These are phyloP conservation scores for Clarireedia sp. DNA, from an alignment of 2,329 filamentous ascomycete genomes.

Conservation along the genomic window DNA sequence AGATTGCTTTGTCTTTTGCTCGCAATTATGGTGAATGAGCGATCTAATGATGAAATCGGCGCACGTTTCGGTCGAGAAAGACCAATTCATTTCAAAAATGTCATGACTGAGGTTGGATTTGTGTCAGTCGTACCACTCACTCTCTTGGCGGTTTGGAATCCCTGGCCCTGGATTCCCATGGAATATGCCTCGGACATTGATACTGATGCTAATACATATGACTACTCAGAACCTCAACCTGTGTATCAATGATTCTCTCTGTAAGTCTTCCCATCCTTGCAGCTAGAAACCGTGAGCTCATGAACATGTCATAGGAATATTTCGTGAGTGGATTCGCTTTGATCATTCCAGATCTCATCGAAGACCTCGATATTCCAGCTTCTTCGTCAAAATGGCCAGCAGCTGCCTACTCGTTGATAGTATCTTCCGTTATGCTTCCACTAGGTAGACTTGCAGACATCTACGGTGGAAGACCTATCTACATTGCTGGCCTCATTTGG, in stretches of 20 bases:
- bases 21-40: too few species aligned
- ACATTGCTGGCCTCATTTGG: conserved; percentile 51
- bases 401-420: conserved; percentile 48
- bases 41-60: too few species aligned
- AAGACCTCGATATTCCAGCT: conserved; percentile 53
- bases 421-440: conserved; percentile 48
- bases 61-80: conserved; percentile 7
- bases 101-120: conserved; percentile 9
- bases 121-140: neutral
- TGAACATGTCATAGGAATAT: conserved; percentile 38
- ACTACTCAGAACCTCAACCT: conserved; percentile 3
- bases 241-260: conserved; percentile 6
- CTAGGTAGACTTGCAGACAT: conserved; percentile 52
- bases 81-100: conserved; percentile 7
- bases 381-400: conserved; percentile 52
- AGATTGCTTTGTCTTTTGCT: neutral
- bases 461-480: conserved; percentile 50
- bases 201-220: neutral
- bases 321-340: conserved; percentile 65
- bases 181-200: neutral
- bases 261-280: neutral
- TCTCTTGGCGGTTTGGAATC: neutral
- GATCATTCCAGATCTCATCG: conserved; percentile 55
- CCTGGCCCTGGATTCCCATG: too few species aligned
- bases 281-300: neutral